Conservation (phyloP, 495 filamentous ascomycete genomes). For the Aspergillus diversus region DNA sequence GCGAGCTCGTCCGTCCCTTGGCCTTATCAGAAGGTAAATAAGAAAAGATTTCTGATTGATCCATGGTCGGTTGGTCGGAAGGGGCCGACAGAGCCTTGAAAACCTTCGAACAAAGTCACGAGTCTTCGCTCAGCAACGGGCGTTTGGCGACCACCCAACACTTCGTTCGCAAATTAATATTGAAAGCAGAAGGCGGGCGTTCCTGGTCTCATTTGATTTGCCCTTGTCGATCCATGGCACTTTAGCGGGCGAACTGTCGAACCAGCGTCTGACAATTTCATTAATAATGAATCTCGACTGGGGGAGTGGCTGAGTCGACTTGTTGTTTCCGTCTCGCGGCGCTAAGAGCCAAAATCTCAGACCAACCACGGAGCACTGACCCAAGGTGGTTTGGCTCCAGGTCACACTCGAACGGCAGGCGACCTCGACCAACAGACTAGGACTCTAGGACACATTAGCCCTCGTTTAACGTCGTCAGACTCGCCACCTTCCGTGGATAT, state of each 20-base stretch:
- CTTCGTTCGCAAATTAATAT: not conserved
- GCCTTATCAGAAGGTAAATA: not conserved
- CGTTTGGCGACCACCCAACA: not conserved
- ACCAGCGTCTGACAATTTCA: not conserved
- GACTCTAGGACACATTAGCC: not conserved
- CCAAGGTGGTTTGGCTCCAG: conserved; percentile 11
- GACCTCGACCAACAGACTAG: conserved; percentile 19
- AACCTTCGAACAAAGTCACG: not conserved
- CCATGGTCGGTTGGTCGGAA: conserved; percentile 1
- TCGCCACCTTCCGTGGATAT: conserved; percentile 6
- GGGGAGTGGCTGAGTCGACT: not conserved
- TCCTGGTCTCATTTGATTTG: conserved; percentile 6
- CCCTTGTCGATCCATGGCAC: conserved; percentile 3
- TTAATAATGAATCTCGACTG: conserved; percentile 4
- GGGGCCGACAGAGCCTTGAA: not conserved
- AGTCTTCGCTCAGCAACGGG: not conserved
- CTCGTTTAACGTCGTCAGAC: not conserved
- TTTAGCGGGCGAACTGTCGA: conserved; percentile 1
- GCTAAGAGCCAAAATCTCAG: not conserved
- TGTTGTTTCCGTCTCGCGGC: conserved; percentile 10
- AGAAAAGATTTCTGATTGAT: not conserved
- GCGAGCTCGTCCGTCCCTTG: not conserved
- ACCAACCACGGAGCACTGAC: conserved; percentile 20
- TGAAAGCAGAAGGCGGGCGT: not conserved
- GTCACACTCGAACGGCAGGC: conserved; percentile 16